These are phyloP conservation scores for Alternaria incomplexa DNA, from an alignment of 2,329 filamentous ascomycete species.

Conservation along the genomic window DNA sequence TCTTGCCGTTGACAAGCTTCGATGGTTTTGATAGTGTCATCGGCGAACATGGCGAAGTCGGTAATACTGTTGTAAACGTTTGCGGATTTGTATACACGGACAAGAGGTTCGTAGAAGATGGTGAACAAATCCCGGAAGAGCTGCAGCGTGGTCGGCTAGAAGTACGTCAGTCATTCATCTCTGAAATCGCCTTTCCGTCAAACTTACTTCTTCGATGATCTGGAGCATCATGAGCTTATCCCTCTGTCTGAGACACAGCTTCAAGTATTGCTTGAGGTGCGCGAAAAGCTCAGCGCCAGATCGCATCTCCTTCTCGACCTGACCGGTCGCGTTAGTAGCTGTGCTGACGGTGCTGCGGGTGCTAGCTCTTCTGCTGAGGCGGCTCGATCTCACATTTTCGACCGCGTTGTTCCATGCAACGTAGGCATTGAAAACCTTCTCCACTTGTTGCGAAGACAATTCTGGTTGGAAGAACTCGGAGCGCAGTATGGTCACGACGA, in stretches of 20 bases:
- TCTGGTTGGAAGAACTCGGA: constrained; percentile 77
- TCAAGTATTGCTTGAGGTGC: constrained; percentile 91
- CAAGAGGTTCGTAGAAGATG: constrained; percentile 97
- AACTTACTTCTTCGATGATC: constrained; percentile 79
- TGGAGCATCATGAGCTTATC: constrained; percentile 98
- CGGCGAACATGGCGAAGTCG: constrained; percentile 90
- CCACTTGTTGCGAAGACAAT: constrained; percentile 76
- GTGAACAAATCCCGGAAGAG: constrained; percentile 95
- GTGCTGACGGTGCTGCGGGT: constrained; percentile 39
- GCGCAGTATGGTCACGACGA: constrained; percentile 83
- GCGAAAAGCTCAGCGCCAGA: constrained; percentile 92
- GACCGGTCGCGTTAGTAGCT: constrained; percentile 30
- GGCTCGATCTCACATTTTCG: constrained; percentile 66
- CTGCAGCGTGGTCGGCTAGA: constrained; percentile 84
- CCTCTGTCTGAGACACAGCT: constrained; percentile 86
- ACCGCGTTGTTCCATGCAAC: constrained; percentile 95
- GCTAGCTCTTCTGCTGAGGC: constrained; percentile 42
- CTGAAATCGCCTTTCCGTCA: neutral
- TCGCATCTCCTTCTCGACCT: constrained; percentile 82
- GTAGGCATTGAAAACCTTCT: constrained; percentile 89
- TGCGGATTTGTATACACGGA: constrained; percentile 96
- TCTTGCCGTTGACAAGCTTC: constrained; percentile 74
- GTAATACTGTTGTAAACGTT: constrained; percentile 98
- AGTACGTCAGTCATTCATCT: constrained; percentile 20
- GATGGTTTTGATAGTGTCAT: constrained; percentile 87